These are phyloP conservation scores for Aspergillus sp. DNA, from an alignment of 2,329 filamentous ascomycete genomes.

Conservation along the genomic window DNA sequence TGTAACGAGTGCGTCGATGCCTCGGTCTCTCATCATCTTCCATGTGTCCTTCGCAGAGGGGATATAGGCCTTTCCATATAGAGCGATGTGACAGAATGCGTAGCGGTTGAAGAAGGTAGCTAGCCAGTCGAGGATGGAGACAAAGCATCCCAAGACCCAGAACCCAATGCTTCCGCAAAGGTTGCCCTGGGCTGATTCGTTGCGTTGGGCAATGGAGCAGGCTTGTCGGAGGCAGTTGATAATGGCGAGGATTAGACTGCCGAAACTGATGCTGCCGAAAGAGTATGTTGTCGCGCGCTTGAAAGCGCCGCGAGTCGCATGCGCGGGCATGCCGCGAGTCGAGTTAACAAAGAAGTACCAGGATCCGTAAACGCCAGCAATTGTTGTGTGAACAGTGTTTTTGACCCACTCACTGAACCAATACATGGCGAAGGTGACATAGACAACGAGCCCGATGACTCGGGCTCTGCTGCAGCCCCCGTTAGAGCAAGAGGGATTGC, in stretches of 20 bases:
- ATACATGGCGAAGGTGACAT: slow-evolving; percentile 87
- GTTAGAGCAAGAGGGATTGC: slow-evolving; percentile 56
- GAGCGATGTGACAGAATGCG: slow-evolving; percentile 86
- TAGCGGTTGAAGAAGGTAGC: slow-evolving; percentile 89
- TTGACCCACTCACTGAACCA: slow-evolving; percentile 95
- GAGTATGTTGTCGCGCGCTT: slow-evolving; percentile 82
- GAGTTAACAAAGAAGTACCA: slow-evolving; percentile 81
- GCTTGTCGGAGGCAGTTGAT: slow-evolving; percentile 82
- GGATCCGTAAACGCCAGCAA: slow-evolving; percentile 84
- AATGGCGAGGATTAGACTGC: slow-evolving; percentile 80
- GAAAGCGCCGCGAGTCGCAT: slow-evolving; percentile 79
- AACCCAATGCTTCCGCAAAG: slow-evolving; percentile 66
- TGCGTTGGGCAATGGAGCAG: slow-evolving; percentile 73
- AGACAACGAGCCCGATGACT: slow-evolving; percentile 81
- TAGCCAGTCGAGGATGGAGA: slow-evolving; percentile 78
- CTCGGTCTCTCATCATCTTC: slow-evolving; percentile 87
- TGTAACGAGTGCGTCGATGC: slow-evolving; percentile 85
- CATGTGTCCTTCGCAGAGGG: slow-evolving; percentile 85
- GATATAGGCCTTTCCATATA: slow-evolving; percentile 89
- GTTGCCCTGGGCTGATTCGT: slow-evolving; percentile 66
- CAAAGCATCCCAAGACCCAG: slow-evolving; percentile 74
- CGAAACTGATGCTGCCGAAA: slow-evolving; percentile 86
- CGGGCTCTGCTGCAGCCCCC: slow-evolving; percentile 69
- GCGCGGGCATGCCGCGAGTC: slow-evolving; percentile 66
- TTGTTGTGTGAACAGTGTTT: slow-evolving; percentile 85